Evolutionary conservation across 768 basidiomycete species (phyloP), one percentile per base, ranked within the genome.

Genomic region (Agrocybe chaxingu): DNA sequence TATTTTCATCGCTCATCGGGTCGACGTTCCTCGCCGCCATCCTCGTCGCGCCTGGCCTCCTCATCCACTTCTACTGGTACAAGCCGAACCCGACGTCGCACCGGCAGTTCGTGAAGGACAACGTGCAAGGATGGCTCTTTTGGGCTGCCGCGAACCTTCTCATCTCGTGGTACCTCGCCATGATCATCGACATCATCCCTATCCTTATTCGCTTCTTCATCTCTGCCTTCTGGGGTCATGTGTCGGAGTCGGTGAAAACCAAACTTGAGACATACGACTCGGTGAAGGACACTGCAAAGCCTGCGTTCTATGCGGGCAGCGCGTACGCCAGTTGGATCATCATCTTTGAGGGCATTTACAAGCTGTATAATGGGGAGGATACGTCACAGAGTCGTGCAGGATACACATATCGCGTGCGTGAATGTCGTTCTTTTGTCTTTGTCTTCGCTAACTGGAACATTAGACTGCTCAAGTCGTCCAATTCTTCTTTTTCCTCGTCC

Each of bases 61-160:
- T 89, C 41, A 61, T 89, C 41, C 78, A 86, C 55, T 82, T 87
- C 63, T 79, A 79, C 62, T 91, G 84, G 83, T 87, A 84, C 59
- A 76, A 80, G 40, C 78, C 77, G 0, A 63, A 86, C 48, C 78
- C 76, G 6, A 78, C 77, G 12, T 71, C 74, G 7, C 69, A 81
- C 55, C 77, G 86, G 11, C 73, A 70, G 29, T 86, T 76, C 54
- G 75, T 89, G 53, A 77, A 76, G 47, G 76, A 83, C 54, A 90
- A 85, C 62, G 64, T 86, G 40, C 73, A 85, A 62, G 84, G 86
- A 3, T 92, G 89, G 89, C 71, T 90, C 2, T 88, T 87, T 66
- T 92, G 89, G 87, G 81, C 80, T 6, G 89, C 88, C 4, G 78
- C 85, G 35, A 90, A 92, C 63, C 70, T 90, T 45, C 70, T 87